phyloP scores from a whole-genome alignment of 2,329 filamentous ascomycete species.

The Cladosporium sp. region DNA sequence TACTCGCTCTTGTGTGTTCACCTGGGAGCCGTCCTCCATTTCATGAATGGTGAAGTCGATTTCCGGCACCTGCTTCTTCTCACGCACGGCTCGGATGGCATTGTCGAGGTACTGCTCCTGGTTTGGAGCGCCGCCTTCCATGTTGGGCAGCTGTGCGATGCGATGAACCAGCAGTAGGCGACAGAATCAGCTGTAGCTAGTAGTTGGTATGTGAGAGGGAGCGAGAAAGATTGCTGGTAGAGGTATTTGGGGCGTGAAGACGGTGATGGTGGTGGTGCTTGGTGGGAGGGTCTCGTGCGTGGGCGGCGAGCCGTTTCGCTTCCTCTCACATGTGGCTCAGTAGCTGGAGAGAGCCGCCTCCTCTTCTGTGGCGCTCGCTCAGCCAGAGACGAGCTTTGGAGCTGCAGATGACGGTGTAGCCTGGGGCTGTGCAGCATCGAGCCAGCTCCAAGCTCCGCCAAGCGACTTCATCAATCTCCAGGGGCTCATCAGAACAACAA shows the following conservation, averaged over 20 bases:
- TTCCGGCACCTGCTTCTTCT: constrained; percentile 94
- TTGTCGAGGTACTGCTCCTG: constrained; percentile 63
- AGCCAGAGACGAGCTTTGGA: too few species aligned
- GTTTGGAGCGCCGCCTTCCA: constrained; percentile 28
- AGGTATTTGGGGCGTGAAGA: neutral
- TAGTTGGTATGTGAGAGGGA: neutral
- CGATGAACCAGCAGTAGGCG: neutral
- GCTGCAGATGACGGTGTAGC: neutral
- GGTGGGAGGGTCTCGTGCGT: constrained; percentile 1
- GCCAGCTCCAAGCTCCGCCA: too few species aligned
- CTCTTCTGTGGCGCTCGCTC: constrained; percentile 4
- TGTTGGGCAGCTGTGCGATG: constrained; percentile 17
- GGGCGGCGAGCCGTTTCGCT: constrained; percentile 9
- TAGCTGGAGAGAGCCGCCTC: constrained; percentile 8
- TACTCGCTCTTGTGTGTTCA: constrained; percentile 91
- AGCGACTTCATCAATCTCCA: too few species aligned
- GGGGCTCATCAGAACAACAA: too few species aligned
- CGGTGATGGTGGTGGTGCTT: neutral
- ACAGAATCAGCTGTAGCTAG: too few species aligned
- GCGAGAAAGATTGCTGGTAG: neutral
- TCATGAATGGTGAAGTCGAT: constrained; percentile 98
- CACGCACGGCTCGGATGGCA: constrained; percentile 82
- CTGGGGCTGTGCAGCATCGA: too few species aligned
- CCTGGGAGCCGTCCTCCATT: constrained; percentile 95
- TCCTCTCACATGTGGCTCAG: constrained; percentile 9